Evolutionary conservation across 2,329 filamentous ascomycete genomes (phyloP), one percentile per base, ranked within the genome.

Genomic region (Penicillium sp.): DNA sequence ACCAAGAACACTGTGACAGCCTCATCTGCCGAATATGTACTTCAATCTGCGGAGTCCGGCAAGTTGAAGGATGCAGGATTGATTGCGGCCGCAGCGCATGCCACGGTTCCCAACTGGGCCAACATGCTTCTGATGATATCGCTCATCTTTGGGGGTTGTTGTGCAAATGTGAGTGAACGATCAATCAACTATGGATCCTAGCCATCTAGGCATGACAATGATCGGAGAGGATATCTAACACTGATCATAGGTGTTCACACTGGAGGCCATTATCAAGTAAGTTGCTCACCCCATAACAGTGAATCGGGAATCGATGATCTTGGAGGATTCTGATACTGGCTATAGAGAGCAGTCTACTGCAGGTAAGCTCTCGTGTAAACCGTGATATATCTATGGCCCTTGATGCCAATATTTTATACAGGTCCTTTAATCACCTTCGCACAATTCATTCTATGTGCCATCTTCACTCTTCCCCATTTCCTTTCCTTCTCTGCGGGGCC

Each of bases 131-230:
- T 83, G 56, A 96, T 96, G 83, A 82, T 93, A 57, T 83, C 83
- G 51, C 83, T 98, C 64, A 98, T 99, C 58, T 97, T 99, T 75
- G 95, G 95, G 51, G 95, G 95, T 29, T 96, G 92, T 72, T 96
- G 93, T 78, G 92, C 91, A 35, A 96, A 96, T 82, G 93, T 93
- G 80, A 76, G 86, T 77, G 53, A 42, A 42, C 19, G 9, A 42
- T 19, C 8, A 10, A 11, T 42, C 55, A 37, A 47, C 7, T 23
- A 4, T 14, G 27, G 13, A 49, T 6, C 21, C 10, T 19, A 8
- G 16, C 13, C 8, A 11, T 31, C 16, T 7, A 7, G 31, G 31
- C 11, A 16, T 33, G 31, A 14, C 5, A 19, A 8, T 14, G 9
- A 11, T 14, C 5, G 9, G 25, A 26, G 9, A 27, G 14, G 4